phyloP scores from a whole-genome alignment of 306 rosid species.

The Glycyrrhiza uralensis region DNA sequence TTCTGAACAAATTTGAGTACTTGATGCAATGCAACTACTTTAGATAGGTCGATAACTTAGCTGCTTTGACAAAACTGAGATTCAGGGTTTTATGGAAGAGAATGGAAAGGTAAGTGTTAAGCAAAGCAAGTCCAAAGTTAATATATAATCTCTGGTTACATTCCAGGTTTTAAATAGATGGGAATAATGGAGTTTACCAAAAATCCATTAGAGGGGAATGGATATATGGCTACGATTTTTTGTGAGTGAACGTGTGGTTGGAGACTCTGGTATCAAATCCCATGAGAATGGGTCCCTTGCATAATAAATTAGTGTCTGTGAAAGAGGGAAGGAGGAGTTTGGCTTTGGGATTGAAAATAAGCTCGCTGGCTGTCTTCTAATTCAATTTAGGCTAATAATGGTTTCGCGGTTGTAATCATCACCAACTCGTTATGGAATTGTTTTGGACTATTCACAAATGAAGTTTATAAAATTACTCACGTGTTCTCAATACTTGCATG shows the following conservation, averaged over 20 bases:
- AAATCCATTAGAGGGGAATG: background rate
- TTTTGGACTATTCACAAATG: too few relatives aligned
- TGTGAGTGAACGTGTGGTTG: constrained; percentile 27
- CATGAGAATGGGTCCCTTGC: constrained; percentile 33
- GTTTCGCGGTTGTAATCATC: too few relatives aligned
- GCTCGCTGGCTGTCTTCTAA: background rate
- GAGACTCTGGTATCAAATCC: constrained; percentile 5
- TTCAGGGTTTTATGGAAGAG: background rate
- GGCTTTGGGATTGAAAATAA: background rate
- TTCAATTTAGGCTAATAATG: background rate
- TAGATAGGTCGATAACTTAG: background rate
- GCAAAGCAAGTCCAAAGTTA: background rate
- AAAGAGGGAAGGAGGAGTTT: background rate
- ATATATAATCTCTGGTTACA: constrained; percentile 11
- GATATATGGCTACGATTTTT: constrained; percentile 25
- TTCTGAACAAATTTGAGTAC: constrained; percentile 12
- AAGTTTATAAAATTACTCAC: too few relatives aligned
- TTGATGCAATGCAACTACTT: background rate
- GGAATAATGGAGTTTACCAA: background rate
- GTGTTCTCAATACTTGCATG: background rate
- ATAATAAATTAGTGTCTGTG: background rate
- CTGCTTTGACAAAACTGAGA: background rate
- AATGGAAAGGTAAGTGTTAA: background rate
- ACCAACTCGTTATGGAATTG: too few relatives aligned
- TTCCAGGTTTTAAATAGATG: constrained; percentile 18